Conservation (phyloP, 768 basidiomycete genomes). For the Mycena latifolia region DNA sequence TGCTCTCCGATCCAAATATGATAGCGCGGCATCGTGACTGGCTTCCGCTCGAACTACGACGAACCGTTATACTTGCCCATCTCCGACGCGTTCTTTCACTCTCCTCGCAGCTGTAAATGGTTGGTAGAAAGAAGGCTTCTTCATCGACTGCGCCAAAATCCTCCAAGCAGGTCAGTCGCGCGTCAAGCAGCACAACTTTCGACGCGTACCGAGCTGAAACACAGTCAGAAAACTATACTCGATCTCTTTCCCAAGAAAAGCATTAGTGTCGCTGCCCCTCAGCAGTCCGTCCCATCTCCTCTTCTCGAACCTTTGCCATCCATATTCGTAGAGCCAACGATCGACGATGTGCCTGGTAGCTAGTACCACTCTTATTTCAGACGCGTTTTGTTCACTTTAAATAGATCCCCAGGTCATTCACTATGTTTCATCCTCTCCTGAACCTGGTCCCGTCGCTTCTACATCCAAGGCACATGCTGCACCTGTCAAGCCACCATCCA, state of each 20-base stretch:
- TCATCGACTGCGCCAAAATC: slow-evolving; percentile 29
- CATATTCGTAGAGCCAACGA: neutral
- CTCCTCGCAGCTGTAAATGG: slow-evolving; percentile 49
- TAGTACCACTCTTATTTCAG: neutral
- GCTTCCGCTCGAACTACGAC: neutral
- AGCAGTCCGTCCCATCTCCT: neutral
- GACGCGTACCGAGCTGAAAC: slow-evolving; percentile 20
- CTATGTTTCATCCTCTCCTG: neutral
- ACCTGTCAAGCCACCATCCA: slow-evolving; percentile 13
- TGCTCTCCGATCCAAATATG: too few relatives aligned
- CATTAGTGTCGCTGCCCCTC: slow-evolving; percentile 3
- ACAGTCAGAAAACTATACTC: slow-evolving; percentile 55
- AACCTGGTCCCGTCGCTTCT: slow-evolving; percentile 10
- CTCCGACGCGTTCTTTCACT: slow-evolving; percentile 33
- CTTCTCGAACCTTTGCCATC: neutral
- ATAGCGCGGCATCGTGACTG: neutral
- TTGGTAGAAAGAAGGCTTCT: slow-evolving; percentile 40
- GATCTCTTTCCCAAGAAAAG: slow-evolving; percentile 49
- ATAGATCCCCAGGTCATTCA: neutral
- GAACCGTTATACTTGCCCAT: too few relatives aligned
- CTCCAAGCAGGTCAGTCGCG: slow-evolving; percentile 45
- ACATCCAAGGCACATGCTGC: slow-evolving; percentile 10
- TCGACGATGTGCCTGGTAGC: neutral
- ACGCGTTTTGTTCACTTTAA: slow-evolving; percentile 14
- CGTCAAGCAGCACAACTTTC: slow-evolving; percentile 3